Base-by-base conservation (phyloP, 345 rosid genomes). In the Schrenkiella parvula region DNA sequence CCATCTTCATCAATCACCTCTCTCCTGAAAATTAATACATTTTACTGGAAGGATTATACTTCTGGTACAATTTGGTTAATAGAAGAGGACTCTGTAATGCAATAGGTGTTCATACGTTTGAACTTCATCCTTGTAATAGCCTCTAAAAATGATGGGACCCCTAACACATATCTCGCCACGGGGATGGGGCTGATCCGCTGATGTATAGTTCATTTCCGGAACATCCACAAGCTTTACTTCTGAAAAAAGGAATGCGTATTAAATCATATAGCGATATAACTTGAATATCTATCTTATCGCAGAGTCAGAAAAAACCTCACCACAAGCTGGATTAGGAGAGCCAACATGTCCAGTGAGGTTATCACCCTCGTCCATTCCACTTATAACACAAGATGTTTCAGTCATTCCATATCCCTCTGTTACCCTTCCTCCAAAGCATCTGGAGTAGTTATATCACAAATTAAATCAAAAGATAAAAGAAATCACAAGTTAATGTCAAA, bases 161-260 rank as follows among this genome's bases (percentile, higher is more conserved):
- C 99, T 89, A 19, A 91, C 87, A 80, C 99, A 95, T 80, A 95
- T 95, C 81, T 95, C 98, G 4, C 99, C 99, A 4, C 98, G 98
- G 48, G 95, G 93, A 84, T 86, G 70, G 4, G 99, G 99, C 47
- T 80, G 74, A 84, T 95, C 96, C 4, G 83, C 88, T 35, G 98
- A 87, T 59, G 91, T 91, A 77, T 95, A 95, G 80, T 87, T 88
- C 99, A 91, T 95, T 72, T 95, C 98, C 21, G 90, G 90, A 72
- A 95, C 99, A 63, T 95, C 96, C 79, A 85, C 93, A 64, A 95
- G 98, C 86, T 95, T 95, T 78, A 95, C 68, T 83, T 95, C 99
- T 95, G 92, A 52, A 72, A 77, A 23, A 38, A 48, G 31, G 25
- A 66, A 66, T 19, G 56, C 50, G 41, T 23, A 13, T 46, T 46